Conservation (phyloP, 257 asterid species). For the Henckelia pumila region DNA sequence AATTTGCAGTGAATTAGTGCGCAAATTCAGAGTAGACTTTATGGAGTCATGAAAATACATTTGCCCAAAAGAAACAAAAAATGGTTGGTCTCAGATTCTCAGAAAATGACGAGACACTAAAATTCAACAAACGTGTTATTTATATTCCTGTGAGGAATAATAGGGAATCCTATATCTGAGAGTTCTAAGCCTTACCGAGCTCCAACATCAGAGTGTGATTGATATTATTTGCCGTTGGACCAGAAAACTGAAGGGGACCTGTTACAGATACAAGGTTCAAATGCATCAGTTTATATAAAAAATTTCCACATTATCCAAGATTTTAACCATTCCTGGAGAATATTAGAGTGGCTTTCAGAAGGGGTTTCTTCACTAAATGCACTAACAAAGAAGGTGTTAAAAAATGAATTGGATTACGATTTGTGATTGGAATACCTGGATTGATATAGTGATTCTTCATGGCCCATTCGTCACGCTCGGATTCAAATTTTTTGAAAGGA, state of each 20-base stretch:
- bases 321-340: background rate
- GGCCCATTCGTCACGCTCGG: constrained; percentile 85
- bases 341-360: too few relatives aligned
- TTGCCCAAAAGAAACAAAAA: too few relatives aligned
- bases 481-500: constrained; percentile 77
- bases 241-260: constrained; percentile 51
- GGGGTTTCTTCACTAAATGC: too few relatives aligned
- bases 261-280: constrained; percentile 11
- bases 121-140: too few relatives aligned
- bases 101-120: background rate
- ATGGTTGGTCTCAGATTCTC: too few relatives aligned
- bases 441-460: constrained; percentile 56
- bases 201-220: constrained; percentile 52
- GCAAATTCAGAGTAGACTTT: too few relatives aligned
- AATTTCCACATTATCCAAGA: background rate
- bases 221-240: constrained; percentile 39
- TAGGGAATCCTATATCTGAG: background rate
- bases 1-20: too few relatives aligned
- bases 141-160: background rate
- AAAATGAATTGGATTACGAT: too few relatives aligned
- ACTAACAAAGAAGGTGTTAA: too few relatives aligned
- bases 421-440: constrained; percentile 49
- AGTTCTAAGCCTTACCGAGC: constrained; percentile 38
- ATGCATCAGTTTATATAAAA: background rate
- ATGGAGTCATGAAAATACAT: too few relatives aligned